phyloP scores from a whole-genome alignment of 345 rosid genomes.

The Citrus unshiu region DNA sequence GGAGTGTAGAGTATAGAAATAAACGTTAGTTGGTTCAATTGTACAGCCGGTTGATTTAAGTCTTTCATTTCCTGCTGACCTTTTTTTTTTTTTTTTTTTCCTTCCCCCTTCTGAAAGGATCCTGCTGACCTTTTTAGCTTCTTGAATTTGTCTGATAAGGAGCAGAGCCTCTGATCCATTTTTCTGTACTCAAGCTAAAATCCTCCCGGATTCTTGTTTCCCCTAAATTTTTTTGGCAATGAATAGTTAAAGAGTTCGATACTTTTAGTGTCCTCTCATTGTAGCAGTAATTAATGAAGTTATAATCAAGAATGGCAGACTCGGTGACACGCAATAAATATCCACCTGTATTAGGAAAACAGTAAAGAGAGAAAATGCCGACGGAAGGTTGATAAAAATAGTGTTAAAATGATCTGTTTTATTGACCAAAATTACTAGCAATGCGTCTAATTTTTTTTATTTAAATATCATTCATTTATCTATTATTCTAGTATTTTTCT shows the following conservation, averaged over 20 bases:
- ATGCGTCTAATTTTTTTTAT: too few species aligned
- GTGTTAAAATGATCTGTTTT: too few species aligned
- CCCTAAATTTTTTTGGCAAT: not conserved
- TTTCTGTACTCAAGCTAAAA: constrained; percentile 9
- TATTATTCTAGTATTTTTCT: too few species aligned
- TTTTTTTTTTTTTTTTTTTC: not conserved
- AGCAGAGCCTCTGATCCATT: constrained; percentile 12
- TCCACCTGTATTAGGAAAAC: too few species aligned
- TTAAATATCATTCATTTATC: too few species aligned
- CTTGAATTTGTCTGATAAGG: constrained; percentile 15
- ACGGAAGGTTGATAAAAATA: too few species aligned
- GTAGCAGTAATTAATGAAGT: not conserved
- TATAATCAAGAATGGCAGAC: too few species aligned
- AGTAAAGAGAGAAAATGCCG: too few species aligned
- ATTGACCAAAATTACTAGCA: too few species aligned
- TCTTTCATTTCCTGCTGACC: constrained; percentile 24
- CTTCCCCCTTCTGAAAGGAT: not conserved
- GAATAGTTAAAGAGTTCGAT: constrained; percentile 5
- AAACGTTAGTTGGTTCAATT: constrained; percentile 20
- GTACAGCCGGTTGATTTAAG: constrained; percentile 39
- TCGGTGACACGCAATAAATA: too few species aligned
- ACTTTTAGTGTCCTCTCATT: not conserved
- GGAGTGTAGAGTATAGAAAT: constrained; percentile 30
- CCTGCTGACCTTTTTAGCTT: constrained; percentile 25
- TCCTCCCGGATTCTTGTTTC: constrained; percentile 15